phyloP scores from a whole-genome alignment of 495 filamentous ascomycete species.

The Bombardia bombarda region DNA sequence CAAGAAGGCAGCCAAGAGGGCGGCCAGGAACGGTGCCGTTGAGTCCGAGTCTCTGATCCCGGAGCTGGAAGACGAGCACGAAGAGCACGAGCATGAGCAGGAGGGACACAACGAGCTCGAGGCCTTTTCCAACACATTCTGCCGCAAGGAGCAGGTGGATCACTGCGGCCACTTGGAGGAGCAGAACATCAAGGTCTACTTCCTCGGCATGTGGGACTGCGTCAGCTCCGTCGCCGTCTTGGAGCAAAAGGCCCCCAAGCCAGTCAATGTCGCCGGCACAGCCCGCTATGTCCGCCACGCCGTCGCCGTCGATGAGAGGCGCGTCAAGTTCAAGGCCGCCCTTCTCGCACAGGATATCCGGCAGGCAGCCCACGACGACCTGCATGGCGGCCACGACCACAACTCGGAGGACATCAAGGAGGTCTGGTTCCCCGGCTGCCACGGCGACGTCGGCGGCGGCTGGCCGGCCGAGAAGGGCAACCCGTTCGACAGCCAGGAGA shows the following conservation, averaged over 20 bases:
- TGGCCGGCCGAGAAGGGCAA: slow-evolving; percentile 3
- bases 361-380: too few species aligned
- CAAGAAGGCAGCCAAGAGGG: background rate
- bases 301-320: slow-evolving; percentile 11
- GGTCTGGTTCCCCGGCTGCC: slow-evolving; percentile 10
- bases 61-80: background rate
- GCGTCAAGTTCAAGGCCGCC: slow-evolving; percentile 12
- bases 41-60: background rate
- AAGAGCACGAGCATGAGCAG: background rate
- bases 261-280: slow-evolving; percentile 1
- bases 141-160: slow-evolving; percentile 4
- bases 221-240: slow-evolving; percentile 8
- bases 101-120: slow-evolving; percentile 3
- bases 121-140: slow-evolving; percentile 10
- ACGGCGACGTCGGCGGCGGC: slow-evolving; percentile 10
- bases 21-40: background rate
- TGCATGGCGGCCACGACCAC: background rate
- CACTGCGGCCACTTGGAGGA: slow-evolving; percentile 2
- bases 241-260: slow-evolving; percentile 7
- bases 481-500: slow-evolving; percentile 2
- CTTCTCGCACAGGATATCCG: slow-evolving; percentile 8
- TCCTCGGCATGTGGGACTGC: slow-evolving; percentile 14
- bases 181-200: slow-evolving; percentile 10
- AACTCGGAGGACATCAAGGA: slow-evolving; percentile 10
- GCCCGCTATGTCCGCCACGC: slow-evolving; percentile 8